Conservation (phyloP, 495 filamentous ascomycete species). For the Venustampulla echinocandica region DNA sequence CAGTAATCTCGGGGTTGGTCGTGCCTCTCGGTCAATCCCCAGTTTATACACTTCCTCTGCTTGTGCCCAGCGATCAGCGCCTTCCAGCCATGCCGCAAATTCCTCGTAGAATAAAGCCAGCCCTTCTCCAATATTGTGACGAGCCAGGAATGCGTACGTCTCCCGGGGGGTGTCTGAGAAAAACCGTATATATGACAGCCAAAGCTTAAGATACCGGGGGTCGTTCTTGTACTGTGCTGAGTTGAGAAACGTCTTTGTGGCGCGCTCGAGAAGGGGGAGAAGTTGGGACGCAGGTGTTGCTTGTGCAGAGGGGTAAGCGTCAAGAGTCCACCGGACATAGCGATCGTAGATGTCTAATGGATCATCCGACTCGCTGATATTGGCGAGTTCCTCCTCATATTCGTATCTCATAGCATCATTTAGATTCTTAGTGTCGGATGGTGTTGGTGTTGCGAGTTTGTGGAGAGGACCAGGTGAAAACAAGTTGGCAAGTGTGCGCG, state of each 20-base stretch:
- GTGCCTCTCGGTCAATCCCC: conserved; percentile 79
- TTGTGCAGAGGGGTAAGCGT: conserved; percentile 89
- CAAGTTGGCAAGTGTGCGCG: conserved; percentile 75
- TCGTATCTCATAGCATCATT: conserved; percentile 72
- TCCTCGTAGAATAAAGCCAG: conserved; percentile 97
- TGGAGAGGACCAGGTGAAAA: conserved; percentile 50
- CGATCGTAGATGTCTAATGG: conserved; percentile 93
- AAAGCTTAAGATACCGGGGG: conserved; percentile 82
- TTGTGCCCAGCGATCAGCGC: conserved; percentile 76
- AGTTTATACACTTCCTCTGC: conserved; percentile 88
- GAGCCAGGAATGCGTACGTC: conserved; percentile 81
- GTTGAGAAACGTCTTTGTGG: conserved; percentile 80
- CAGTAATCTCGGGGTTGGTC: conserved; percentile 68
- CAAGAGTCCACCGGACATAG: conserved; percentile 93
- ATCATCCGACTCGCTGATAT: conserved; percentile 80
- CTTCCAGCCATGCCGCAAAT: conserved; percentile 86
- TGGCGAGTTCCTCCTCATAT: conserved; percentile 74
- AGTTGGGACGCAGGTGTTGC: conserved; percentile 85
- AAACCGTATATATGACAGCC: conserved; percentile 87
- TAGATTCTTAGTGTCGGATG: conserved; percentile 61
- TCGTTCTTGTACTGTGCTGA: conserved; percentile 88
- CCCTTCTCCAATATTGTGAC: conserved; percentile 77
- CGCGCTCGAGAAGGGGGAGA: conserved; percentile 81
- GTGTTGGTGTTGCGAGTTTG: conserved; percentile 47
- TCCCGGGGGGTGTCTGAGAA: conserved; percentile 91